Evolutionary conservation across 768 basidiomycete genomes (phyloP).

Genomic region (Amanita muscaria): DNA sequence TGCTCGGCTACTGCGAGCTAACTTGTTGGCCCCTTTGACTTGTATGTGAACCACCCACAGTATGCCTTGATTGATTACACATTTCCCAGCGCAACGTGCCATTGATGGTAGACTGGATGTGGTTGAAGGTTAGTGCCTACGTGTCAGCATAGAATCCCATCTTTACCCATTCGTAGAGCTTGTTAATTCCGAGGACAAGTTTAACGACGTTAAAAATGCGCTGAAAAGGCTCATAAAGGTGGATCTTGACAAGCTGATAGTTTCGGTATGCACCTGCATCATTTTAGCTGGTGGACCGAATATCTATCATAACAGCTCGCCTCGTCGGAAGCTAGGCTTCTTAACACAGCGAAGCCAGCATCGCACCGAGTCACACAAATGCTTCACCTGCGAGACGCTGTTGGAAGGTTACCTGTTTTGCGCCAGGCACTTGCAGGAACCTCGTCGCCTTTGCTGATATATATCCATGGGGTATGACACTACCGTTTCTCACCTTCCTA

Average conservation of each 20-base stretch:
- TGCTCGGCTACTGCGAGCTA: constrained; percentile 66
- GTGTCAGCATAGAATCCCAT: no score
- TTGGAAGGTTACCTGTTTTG: constrained; percentile 58
- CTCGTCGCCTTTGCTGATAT: constrained; percentile 49
- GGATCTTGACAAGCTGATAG: constrained; percentile 85
- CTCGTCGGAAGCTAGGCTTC: constrained; percentile 48
- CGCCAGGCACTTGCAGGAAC: constrained; percentile 52
- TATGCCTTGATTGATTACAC: constrained; percentile 8
- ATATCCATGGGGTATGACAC: constrained; percentile 47
- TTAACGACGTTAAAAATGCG: constrained; percentile 56
- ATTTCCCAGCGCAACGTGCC: constrained; percentile 38
- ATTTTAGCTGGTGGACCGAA: no score
- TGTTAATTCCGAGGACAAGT: constrained; percentile 66
- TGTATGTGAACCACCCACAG: constrained; percentile 28
- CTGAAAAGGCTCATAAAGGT: constrained; percentile 66
- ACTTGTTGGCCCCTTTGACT: constrained; percentile 75
- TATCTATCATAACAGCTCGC: constrained; percentile 39
- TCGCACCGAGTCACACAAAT: constrained; percentile 68
- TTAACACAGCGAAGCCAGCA: constrained; percentile 51
- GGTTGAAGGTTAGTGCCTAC: constrained; percentile 82
- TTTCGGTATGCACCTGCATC: constrained; percentile 41
- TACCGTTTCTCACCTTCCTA: background rate
- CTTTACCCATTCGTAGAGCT: no score
- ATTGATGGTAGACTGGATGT: constrained; percentile 81
- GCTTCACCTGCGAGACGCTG: constrained; percentile 66